Evolutionary conservation across 305 asterid genomes (phyloP).

Genomic region (Fraxinus baroniana): DNA sequence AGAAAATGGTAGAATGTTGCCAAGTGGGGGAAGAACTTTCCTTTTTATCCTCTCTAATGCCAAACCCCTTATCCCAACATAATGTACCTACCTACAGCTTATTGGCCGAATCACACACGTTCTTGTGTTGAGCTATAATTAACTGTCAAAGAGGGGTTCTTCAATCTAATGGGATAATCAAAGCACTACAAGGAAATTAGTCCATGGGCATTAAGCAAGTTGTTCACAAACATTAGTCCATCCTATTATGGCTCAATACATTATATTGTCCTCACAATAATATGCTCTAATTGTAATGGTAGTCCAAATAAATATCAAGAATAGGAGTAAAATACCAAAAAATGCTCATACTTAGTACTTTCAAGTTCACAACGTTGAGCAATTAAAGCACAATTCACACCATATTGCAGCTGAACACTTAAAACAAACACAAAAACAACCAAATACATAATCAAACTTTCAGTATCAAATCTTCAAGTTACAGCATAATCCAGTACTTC

Average conservation of each 20-base stretch:
- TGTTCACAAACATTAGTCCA: background rate
- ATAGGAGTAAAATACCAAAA: background rate
- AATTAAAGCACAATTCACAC: background rate
- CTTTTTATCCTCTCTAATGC: background rate
- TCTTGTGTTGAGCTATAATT: background rate
- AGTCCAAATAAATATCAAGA: background rate
- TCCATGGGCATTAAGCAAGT: background rate
- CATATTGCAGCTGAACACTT: background rate
- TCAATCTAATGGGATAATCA: background rate
- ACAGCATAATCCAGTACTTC: slow-evolving; percentile 3
- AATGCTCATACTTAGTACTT: background rate
- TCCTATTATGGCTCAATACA: background rate
- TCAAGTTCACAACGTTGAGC: background rate
- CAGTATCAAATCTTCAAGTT: background rate
- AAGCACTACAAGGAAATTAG: background rate
- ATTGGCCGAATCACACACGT: background rate
- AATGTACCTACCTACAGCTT: background rate
- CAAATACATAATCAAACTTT: background rate
- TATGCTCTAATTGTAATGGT: background rate
- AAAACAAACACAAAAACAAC: background rate
- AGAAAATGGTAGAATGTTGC: background rate
- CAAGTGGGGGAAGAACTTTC: background rate
- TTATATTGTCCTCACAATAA: background rate
- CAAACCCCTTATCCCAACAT: background rate
- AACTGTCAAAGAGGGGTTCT: background rate